phyloP scores from a whole-genome alignment of 192 early-diverging fungal genomes.

The Umbelopsis isabellina region DNA sequence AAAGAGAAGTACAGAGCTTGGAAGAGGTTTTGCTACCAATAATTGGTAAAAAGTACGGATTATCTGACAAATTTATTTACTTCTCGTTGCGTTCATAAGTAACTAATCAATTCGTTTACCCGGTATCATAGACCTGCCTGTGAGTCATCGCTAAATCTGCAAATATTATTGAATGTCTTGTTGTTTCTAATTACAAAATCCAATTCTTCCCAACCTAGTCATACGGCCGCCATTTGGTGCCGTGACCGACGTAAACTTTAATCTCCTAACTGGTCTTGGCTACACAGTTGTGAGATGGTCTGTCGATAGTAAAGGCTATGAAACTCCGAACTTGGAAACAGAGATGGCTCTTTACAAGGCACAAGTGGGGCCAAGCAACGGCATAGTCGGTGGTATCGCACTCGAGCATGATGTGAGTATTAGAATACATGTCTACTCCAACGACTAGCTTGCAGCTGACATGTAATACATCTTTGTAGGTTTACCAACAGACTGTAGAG shows the following conservation, averaged over 20 bases:
- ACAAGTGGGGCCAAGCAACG: neutral
- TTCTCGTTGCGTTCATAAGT: no score
- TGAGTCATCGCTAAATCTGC: no score
- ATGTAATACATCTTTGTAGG: neutral
- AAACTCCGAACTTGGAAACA: neutral
- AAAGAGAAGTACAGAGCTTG: constrained; percentile 34
- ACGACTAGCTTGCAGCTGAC: neutral
- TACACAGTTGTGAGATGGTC: constrained; percentile 27
- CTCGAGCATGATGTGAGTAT: constrained; percentile 21
- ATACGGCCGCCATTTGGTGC: constrained; percentile 12
- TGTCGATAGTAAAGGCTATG: constrained; percentile 16
- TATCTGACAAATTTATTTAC: no score
- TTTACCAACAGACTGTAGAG: constrained; percentile 25
- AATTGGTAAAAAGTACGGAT: constrained; percentile 21
- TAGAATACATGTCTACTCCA: no score
- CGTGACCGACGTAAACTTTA: neutral
- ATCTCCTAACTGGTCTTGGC: neutral
- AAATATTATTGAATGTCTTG: no score
- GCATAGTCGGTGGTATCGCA: neutral
- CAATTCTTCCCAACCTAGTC: neutral
- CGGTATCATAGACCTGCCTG: no score
- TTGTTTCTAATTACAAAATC: no score
- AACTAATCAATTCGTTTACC: no score
- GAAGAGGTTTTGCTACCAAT: constrained; percentile 22
- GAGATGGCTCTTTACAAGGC: neutral